Base-by-base conservation (phyloP, 352 stramenopile species). In the Phytophthora chlamydospora region DNA sequence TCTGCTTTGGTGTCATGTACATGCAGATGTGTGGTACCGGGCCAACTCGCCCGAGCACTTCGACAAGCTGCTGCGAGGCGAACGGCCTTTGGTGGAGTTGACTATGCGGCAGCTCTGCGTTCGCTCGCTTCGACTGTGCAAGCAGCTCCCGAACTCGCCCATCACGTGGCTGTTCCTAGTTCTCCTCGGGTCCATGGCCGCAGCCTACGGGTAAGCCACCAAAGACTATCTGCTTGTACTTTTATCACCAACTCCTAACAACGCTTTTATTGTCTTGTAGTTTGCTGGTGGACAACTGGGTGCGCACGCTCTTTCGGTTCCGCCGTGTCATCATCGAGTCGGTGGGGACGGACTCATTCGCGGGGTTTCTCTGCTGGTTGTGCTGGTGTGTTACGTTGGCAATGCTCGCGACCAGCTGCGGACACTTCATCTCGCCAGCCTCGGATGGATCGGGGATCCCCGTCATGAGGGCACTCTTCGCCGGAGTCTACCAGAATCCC, bases 81-180 rank as follows among this genome's bases (percentile, higher is more conserved):
- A 91, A 34, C 69, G 80, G 10, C 83, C 76, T 8, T 45, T 89
- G 9, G 75, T 76, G 9, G 69, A 71, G 55, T 75, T 85, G 49
- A 91, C 84, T 7, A 70, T 89, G 58, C 76, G 82, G 10, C 82
- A 93, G 52, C 75, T 93, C 8, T 91, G 82, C 41, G 66, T 90
- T 34, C 71, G 73, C 9, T 86, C 76, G 48, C 82, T 93, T 36
- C 68, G 73, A 31, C 50, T 93, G 19, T 95, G 81, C 72, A 90
- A 91, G 49, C 88, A 90, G 41, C 56, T 95, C 8, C 86, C 86
- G 34, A 88, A 93, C 56, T 95, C 86, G 40, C 86, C 84, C 0
- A 86, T 93, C 50, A 95, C 83, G 40, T 95, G 86, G 86, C 63
- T 93, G 29, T 95, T 89, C 33, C 59, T 95, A 32, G 66, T 80